Conservation (phyloP, 768 basidiomycete species). For the Grammothele lineata region DNA sequence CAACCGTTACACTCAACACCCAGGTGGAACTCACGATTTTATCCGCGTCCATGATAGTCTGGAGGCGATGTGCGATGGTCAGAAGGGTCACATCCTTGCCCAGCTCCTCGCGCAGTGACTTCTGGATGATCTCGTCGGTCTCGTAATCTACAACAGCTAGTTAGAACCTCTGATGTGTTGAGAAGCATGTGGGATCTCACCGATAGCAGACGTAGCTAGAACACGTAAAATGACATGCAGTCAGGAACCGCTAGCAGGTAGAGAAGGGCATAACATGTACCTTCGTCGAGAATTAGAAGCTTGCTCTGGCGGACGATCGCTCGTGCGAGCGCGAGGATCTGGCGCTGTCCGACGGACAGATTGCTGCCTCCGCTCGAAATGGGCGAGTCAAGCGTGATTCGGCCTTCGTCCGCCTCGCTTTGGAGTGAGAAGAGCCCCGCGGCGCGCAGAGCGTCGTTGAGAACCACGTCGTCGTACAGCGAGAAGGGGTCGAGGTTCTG, state of each 20-base stretch:
- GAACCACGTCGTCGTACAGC: constrained; percentile 46
- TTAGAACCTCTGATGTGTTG: neutral
- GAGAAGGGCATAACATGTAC: constrained; percentile 20
- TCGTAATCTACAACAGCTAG: constrained; percentile 31
- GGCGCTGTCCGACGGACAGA: constrained; percentile 52
- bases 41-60: constrained; percentile 49
- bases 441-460: constrained; percentile 47
- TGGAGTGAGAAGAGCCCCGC: constrained; percentile 45
- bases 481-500: constrained; percentile 57
- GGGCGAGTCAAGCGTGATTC: constrained; percentile 40
- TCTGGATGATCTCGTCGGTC: constrained; percentile 42
- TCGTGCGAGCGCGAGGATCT: constrained; percentile 57
- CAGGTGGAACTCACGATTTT: constrained; percentile 37
- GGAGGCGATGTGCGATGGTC: constrained; percentile 45
- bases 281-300: constrained; percentile 56
- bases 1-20: neutral
- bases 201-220: constrained; percentile 46
- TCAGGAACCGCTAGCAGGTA: neutral
- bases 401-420: constrained; percentile 33
- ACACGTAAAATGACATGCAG: too few relatives aligned
- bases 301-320: constrained; percentile 55
- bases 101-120: constrained; percentile 34
- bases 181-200: constrained; percentile 13
- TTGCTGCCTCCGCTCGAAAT: constrained; percentile 43
- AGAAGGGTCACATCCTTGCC: constrained; percentile 40